Percentiles rank a stretch among this genome's conserved stretches.
These are phyloP conservation scores for Lavandula angustifolia DNA, from an alignment of 257 asterid genomes.

Conservation along the genomic window DNA sequence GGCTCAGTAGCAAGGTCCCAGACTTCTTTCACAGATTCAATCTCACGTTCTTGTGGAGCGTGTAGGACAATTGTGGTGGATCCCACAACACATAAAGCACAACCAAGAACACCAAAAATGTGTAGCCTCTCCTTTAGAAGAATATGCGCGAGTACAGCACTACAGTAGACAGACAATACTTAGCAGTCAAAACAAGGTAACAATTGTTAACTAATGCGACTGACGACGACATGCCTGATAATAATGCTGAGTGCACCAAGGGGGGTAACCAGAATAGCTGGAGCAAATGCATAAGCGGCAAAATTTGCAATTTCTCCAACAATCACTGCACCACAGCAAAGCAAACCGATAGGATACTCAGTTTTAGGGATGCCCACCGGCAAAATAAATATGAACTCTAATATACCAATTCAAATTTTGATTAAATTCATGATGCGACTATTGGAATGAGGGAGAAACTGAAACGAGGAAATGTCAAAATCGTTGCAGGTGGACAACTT, in stretches of 20 bases:
- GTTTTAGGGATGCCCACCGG: conserved; percentile 16
- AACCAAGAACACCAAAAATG: conserved; percentile 90
- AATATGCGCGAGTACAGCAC: conserved; percentile 92
- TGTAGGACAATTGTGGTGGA: conserved; percentile 93
- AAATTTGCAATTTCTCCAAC: conserved; percentile 81
- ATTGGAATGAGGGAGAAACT: background rate
- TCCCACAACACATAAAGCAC: conserved; percentile 96
- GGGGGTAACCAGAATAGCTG: conserved; percentile 91
- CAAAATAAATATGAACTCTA: conserved; percentile 8
- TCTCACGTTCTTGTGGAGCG: conserved; percentile 95
- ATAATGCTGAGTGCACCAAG: conserved; percentile 93
- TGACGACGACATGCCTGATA: conserved; percentile 56
- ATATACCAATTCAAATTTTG: background rate
- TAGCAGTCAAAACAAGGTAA: conserved; percentile 37
- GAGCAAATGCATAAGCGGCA: conserved; percentile 97
- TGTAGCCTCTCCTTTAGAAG: conserved; percentile 83
- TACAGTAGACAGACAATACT: conserved; percentile 44
- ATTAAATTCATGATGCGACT: background rate
- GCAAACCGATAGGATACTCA: conserved; percentile 24
- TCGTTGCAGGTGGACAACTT: background rate
- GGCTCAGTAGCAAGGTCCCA: conserved; percentile 98
- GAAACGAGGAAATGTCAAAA: background rate
- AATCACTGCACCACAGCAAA: conserved; percentile 59
- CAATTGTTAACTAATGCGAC: conserved; percentile 28
- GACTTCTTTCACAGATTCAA: conserved; percentile 86